phyloP scores from a whole-genome alignment of 345 rosid genomes.

The Lepidium didymum region DNA sequence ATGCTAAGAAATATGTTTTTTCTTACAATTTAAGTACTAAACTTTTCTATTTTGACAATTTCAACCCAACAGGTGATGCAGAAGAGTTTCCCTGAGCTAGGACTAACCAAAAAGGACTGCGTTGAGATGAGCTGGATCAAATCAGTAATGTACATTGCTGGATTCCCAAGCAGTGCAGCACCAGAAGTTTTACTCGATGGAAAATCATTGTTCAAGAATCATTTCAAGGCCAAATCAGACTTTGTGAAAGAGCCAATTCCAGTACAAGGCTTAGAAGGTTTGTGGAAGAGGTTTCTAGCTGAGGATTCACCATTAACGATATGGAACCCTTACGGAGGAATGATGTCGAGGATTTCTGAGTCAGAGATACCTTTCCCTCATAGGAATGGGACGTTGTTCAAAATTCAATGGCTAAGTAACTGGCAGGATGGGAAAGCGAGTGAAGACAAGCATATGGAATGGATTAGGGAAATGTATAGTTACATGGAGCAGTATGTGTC shows the following conservation, averaged over 20 bases:
- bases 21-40: background rate
- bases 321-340: conserved; percentile 35
- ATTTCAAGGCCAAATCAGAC: conserved; percentile 70
- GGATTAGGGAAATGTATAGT: conserved; percentile 29
- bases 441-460: conserved; percentile 17
- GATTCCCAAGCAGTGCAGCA: conserved; percentile 37
- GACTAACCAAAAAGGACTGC: conserved; percentile 44
- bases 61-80: conserved; percentile 37
- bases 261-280: conserved; percentile 18
- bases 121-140: conserved; percentile 55
- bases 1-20: background rate
- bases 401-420: conserved; percentile 23
- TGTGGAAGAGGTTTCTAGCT: conserved; percentile 17
- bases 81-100: conserved; percentile 56
- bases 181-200: conserved; percentile 49
- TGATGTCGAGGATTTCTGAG: conserved; percentile 26
- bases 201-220: conserved; percentile 42
- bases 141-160: conserved; percentile 54
- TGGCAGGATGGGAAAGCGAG: conserved; percentile 27
- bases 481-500: conserved; percentile 31
- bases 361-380: conserved; percentile 33
- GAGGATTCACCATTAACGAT: conserved; percentile 22
- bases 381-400: conserved; percentile 25
- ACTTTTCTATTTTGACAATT: background rate
- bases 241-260: conserved; percentile 44